Evolutionary conservation across 768 basidiomycete species (phyloP).

Genomic region (Phylloporus rhodoxanthus): DNA sequence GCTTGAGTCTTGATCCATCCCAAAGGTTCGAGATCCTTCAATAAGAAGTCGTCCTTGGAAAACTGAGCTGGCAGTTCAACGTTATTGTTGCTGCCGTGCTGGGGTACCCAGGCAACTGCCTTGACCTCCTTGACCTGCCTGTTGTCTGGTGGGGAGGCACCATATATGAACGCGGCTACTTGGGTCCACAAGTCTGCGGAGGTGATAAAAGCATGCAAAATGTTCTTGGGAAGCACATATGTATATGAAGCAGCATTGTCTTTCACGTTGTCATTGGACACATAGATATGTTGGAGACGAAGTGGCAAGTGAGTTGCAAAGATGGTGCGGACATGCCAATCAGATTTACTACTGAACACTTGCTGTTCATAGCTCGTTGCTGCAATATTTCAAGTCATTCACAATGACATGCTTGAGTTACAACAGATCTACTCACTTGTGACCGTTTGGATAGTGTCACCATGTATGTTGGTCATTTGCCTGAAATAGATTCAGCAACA

Average conservation of each 20-base stretch:
- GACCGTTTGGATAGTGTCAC: slow-evolving; percentile 91
- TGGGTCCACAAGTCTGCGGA: slow-evolving; percentile 94
- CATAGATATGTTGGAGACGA: slow-evolving; percentile 96
- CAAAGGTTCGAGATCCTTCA: slow-evolving; percentile 91
- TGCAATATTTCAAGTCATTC: slow-evolving; percentile 22
- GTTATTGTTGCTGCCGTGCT: slow-evolving; percentile 90
- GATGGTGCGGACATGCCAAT: slow-evolving; percentile 98
- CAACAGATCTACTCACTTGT: slow-evolving; percentile 59
- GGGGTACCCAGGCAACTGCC: slow-evolving; percentile 93
- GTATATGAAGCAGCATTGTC: slow-evolving; percentile 94
- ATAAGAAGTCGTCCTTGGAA: slow-evolving; percentile 89
- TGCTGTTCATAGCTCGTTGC: slow-evolving; percentile 97
- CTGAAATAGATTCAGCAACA: slow-evolving; percentile 28
- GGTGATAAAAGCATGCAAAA: slow-evolving; percentile 88
- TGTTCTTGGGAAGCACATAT: slow-evolving; percentile 95
- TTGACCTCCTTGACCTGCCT: slow-evolving; percentile 99
- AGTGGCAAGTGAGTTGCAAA: slow-evolving; percentile 94
- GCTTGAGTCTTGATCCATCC: slow-evolving; percentile 98
- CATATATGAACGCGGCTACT: slow-evolving; percentile 91
- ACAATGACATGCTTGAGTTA: neutral
- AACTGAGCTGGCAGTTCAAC: slow-evolving; percentile 87
- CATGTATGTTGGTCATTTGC: slow-evolving; percentile 97
- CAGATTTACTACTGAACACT: slow-evolving; percentile 98
- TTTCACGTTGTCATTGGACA: slow-evolving; percentile 98
- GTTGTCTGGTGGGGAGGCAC: slow-evolving; percentile 89